Percentiles rank a stretch among this genome's conserved stretches.
Evolutionary conservation across 2,329 filamentous ascomycete species (phyloP).

Genomic region (Drechslerella dactyloides): DNA sequence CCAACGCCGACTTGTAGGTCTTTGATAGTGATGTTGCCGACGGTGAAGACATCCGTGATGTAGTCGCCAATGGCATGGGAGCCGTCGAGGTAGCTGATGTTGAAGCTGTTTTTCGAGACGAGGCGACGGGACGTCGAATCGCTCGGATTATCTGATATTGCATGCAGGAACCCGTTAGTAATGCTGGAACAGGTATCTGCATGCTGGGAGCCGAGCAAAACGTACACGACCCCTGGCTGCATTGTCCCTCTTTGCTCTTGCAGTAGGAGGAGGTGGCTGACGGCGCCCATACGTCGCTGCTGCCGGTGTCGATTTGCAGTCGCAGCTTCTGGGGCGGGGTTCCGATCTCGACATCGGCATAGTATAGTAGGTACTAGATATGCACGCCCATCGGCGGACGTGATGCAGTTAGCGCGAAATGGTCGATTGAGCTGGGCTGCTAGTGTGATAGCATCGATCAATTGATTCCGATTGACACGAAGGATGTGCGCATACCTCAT

Average conservation of each 20-base stretch:
- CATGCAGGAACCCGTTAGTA: background rate
- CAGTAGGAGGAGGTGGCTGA: slow-evolving; percentile 52
- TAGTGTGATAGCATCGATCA: too few species aligned
- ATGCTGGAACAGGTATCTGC: background rate
- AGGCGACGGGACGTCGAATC: slow-evolving; percentile 52
- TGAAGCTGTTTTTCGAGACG: slow-evolving; percentile 54
- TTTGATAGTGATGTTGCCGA: slow-evolving; percentile 56
- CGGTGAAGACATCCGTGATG: slow-evolving; percentile 57
- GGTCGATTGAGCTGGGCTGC: too few species aligned
- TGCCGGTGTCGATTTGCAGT: slow-evolving; percentile 69
- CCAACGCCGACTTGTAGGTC: slow-evolving; percentile 58
- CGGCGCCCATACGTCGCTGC: slow-evolving; percentile 68
- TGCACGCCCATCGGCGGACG: background rate
- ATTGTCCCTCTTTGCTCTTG: slow-evolving; percentile 44
- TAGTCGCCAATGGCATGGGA: slow-evolving; percentile 58
- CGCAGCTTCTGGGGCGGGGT: slow-evolving; percentile 65
- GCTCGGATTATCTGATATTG: slow-evolving; percentile 19
- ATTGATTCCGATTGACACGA: too few species aligned
- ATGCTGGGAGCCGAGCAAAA: background rate
- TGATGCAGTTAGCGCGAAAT: background rate
- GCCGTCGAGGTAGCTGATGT: slow-evolving; percentile 58
- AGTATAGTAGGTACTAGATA: slow-evolving; percentile 60
- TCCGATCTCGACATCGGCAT: slow-evolving; percentile 66
- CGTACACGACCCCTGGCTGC: slow-evolving; percentile 52
- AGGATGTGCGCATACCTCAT: slow-evolving; percentile 19